Percentiles rank a stretch among this genome's conserved stretches.
Evolutionary conservation across 352 stramenopile species (phyloP).

Genomic region (Phytopythium mirpurense): DNA sequence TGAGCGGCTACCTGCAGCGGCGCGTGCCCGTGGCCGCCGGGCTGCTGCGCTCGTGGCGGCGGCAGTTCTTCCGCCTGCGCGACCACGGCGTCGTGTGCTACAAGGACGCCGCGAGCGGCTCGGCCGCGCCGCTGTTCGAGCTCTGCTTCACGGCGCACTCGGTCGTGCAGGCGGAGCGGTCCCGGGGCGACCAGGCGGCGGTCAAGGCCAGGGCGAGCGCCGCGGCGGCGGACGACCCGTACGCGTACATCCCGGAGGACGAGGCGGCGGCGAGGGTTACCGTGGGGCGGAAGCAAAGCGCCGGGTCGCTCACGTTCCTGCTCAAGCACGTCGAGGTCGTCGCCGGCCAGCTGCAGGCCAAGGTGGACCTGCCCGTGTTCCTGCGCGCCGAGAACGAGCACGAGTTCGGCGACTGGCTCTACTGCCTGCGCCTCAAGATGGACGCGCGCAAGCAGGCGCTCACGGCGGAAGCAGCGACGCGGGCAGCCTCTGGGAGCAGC

Average conservation of each 20-base stretch:
- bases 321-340: conserved; percentile 47
- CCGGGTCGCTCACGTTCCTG: conserved; percentile 28
- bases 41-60: conserved; percentile 66
- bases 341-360: conserved; percentile 24
- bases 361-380: conserved; percentile 40
- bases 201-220: conserved; percentile 6
- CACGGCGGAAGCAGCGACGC: conserved; percentile 1
- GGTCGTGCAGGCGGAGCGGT: conserved; percentile 24
- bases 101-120: conserved; percentile 28
- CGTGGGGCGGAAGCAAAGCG: conserved; percentile 8
- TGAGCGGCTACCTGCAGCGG: conserved; percentile 53
- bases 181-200: neutral
- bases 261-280: neutral
- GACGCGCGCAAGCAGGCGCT: conserved; percentile 35
- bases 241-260: conserved; percentile 8
- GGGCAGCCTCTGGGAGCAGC: too few species aligned
- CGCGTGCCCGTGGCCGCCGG: conserved; percentile 46
- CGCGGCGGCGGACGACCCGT: neutral
- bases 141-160: conserved; percentile 51
- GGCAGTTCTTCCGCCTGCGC: conserved; percentile 63
- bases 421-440: conserved; percentile 49
- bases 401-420: conserved; percentile 40
- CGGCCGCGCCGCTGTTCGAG: conserved; percentile 46
- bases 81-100: conserved; percentile 68
- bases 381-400: conserved; percentile 42